Base-by-base conservation (phyloP, 1,284 basidiomycete genomes). In the Pseudozyma hubeiensis region DNA sequence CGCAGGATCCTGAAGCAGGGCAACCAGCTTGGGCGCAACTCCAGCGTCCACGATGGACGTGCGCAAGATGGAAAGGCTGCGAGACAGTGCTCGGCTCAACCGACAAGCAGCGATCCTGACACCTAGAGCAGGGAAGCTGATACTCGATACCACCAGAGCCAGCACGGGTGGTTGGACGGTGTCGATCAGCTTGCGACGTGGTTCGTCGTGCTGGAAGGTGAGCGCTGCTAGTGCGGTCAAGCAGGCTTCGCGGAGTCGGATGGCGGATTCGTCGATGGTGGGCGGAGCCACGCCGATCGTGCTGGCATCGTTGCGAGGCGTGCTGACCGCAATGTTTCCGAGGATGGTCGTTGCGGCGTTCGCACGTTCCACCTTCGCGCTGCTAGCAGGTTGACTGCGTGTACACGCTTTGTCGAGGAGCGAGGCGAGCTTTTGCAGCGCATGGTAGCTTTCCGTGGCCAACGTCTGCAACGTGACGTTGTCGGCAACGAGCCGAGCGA, bases 31-130 rank as follows among this genome's bases (percentile, higher is more conserved):
- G 2, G 71, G 70, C 1, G 80, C 77, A 3, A 82, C 69, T 10
- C 75, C 79, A 4, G 79, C 80, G 52, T 83, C 82, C 7, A 81
- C 70, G 17, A 83, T 67, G 4, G 62, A 73, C 2, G 82, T 82
- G 33, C 82, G 65, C 13, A 83, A 52, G 29, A 81, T 75, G 7
- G 65, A 61, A n/a, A 82, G 69, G 58, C 75, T 81, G 13, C 82
- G 64, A 10, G 71, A 74, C 5, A 83, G 69, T 3, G 77, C 72
- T 24, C 81, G 68, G 5, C 77, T 66, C 10, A 83, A 61, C 0
- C 78, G 69, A 37, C 76, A 79, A 9, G 81, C 81, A 9, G 80
- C 78, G 7, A 80, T 59, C 19, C 79, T 64, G n/a, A 81, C 72
- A 19, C 82, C 82, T 2, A 81, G 30, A 4, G 81, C 61, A 1